These are phyloP conservation scores for Lasiosphaeris hirsuta DNA, from an alignment of 495 filamentous ascomycete genomes.

Conservation along the genomic window DNA sequence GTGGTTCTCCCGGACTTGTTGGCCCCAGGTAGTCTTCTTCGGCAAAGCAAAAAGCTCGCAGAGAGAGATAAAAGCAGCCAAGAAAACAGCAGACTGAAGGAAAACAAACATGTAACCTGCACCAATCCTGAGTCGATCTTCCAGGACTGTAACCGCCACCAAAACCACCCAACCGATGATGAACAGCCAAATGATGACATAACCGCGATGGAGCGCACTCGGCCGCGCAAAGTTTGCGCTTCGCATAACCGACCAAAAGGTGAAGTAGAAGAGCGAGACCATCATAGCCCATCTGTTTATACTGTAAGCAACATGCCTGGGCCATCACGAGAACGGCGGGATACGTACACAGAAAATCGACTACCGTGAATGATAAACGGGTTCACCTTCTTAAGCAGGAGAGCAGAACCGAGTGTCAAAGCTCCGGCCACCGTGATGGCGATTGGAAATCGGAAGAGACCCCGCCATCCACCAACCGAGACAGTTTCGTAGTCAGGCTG, in stretches of 20 bases:
- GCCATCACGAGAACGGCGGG: background rate
- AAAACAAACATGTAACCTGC: conserved; percentile 82
- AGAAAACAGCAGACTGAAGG: conserved; percentile 69
- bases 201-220: conserved; percentile 77
- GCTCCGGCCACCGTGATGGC: conserved; percentile 66
- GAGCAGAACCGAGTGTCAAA: conserved; percentile 68
- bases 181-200: conserved; percentile 82
- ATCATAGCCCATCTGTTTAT: conserved; percentile 71
- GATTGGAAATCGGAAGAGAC: conserved; percentile 80
- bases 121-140: conserved; percentile 67
- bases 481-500: conserved; percentile 59
- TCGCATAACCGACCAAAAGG: conserved; percentile 80
- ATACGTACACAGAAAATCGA: conserved; percentile 66
- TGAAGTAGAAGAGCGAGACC: conserved; percentile 72
- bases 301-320: conserved; percentile 19
- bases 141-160: conserved; percentile 67
- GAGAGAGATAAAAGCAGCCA: conserved; percentile 68
- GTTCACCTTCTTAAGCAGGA: conserved; percentile 76
- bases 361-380: conserved; percentile 84
- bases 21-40: conserved; percentile 62
- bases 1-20: conserved; percentile 45
- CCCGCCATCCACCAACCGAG: conserved; percentile 69
- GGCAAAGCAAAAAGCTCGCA: conserved; percentile 78
- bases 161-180: conserved; percentile 66
- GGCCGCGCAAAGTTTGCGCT: conserved; percentile 81